phyloP scores from a whole-genome alignment of 805 yeast genomes.

The Candida coleopterorum region DNA sequence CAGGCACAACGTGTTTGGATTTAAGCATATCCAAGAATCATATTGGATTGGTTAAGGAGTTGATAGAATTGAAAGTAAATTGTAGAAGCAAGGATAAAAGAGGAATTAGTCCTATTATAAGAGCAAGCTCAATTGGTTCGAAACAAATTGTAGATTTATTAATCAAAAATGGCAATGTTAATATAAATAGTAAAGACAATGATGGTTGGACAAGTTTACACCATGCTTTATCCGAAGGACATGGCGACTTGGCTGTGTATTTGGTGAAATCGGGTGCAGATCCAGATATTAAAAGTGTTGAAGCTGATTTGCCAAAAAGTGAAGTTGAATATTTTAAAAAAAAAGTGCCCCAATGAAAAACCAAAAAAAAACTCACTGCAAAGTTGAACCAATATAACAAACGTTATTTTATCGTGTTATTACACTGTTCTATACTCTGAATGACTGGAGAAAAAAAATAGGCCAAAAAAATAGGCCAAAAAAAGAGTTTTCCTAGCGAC shows the following conservation, averaged over 20 bases:
- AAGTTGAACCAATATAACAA: too few species aligned
- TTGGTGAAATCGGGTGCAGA: conserved; percentile 71
- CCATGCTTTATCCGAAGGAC: conserved; percentile 89
- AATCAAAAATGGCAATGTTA: conserved; percentile 49
- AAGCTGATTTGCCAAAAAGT: conserved; percentile 43
- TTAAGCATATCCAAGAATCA: conserved; percentile 72
- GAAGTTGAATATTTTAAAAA: conserved; percentile 24
- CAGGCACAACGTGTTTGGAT: conserved; percentile 73
- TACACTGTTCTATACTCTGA: too few species aligned
- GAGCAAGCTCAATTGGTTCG: conserved; percentile 81
- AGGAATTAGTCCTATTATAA: conserved; percentile 64
- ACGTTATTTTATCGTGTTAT: too few species aligned
- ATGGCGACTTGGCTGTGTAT: conserved; percentile 65
- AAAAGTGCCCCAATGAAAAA: conserved; percentile 1
- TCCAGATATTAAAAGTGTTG: conserved; percentile 37
- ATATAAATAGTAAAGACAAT: conserved; percentile 62
- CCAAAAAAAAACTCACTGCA: too few species aligned
- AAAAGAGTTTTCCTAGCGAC: too few species aligned
- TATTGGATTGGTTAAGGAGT: conserved; percentile 44
- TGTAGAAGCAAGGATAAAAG: conserved; percentile 62
- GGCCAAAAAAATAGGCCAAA: too few species aligned
- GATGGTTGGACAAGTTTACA: conserved; percentile 85
- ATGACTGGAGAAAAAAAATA: too few species aligned
- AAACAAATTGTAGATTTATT: conserved; percentile 51
- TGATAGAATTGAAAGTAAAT: conserved; percentile 57